phyloP scores from a whole-genome alignment of 805 yeast genomes.

The Metschnikowia hibisci region DNA sequence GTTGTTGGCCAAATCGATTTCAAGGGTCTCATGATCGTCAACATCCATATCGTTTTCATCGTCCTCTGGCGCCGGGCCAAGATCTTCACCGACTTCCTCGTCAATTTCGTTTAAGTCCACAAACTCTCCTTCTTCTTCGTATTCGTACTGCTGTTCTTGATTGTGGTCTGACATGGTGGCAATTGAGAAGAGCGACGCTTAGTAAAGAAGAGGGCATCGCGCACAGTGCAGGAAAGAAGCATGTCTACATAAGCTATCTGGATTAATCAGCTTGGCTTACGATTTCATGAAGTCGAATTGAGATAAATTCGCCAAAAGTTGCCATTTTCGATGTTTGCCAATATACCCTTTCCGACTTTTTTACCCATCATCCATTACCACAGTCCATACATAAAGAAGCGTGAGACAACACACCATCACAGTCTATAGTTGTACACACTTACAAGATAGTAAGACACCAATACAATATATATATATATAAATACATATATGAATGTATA shows the following conservation, averaged over 20 bases:
- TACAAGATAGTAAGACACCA: no score
- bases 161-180: conserved; percentile 14
- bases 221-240: conserved; percentile 1
- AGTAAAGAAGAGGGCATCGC: conserved; percentile 4
- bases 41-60: conserved; percentile 42
- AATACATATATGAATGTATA: no score
- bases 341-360: no score
- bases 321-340: no score
- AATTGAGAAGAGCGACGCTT: conserved; percentile 1
- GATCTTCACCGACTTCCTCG: conserved; percentile 28
- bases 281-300: no score
- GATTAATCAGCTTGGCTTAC: no score
- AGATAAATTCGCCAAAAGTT: no score
- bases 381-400: no score
- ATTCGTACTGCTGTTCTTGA: conserved; percentile 8
- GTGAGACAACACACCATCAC: no score
- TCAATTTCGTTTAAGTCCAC: conserved; percentile 43
- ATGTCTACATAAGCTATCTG: background rate
- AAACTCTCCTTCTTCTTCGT: conserved; percentile 27
- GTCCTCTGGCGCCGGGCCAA: conserved; percentile 33
- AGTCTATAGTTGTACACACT: no score
- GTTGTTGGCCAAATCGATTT: conserved; percentile 85
- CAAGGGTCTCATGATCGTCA: conserved; percentile 44
- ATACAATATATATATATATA: no score
- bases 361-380: no score